A percentile compares a stretch with the other conserved stretches of the same genome.
Conservation (phyloP, 371 early-diverging fungal genomes). For the Mortierella sp. region DNA sequence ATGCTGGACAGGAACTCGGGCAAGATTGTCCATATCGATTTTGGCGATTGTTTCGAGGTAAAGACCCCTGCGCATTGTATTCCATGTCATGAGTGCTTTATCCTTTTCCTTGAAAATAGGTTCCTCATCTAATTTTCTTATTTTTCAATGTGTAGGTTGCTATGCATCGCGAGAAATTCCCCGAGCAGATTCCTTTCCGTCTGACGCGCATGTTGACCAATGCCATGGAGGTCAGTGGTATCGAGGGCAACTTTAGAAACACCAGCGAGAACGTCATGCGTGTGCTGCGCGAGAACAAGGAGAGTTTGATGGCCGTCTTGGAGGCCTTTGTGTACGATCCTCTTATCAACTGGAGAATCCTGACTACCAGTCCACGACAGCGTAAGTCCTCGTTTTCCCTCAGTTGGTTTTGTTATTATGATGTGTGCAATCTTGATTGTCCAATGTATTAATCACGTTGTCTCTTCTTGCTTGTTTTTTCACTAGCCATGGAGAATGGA, state of each 20-base stretch:
- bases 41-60: conserved; percentile 99
- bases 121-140: not conserved
- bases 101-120: not conserved
- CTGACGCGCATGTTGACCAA: conserved; percentile 98
- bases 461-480: not conserved
- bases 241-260: conserved; percentile 96
- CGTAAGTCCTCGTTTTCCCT: conserved; percentile 23
- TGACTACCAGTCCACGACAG: conserved; percentile 61
- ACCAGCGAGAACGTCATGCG: conserved; percentile 98
- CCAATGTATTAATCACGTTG: not conserved
- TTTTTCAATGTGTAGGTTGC: conserved; percentile 74
- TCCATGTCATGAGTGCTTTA: not conserved
- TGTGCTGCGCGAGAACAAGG: conserved; percentile 95
- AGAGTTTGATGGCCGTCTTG: conserved; percentile 97
- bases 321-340: conserved; percentile 99
- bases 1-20: conserved; percentile 96
- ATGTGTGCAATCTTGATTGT: not conserved
- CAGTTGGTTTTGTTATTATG: not conserved
- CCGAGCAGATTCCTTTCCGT: conserved; percentile 98
- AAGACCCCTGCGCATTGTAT: not conserved
- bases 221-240: conserved; percentile 98
- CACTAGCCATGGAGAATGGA: conserved; percentile 48
- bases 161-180: conserved; percentile 97
- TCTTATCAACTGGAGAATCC: conserved; percentile 92
- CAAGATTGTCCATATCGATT: conserved; percentile 99